These are phyloP conservation scores for Tricladium varicosporioides DNA, from an alignment of 2,329 filamentous ascomycete genomes.

Conservation along the genomic window DNA sequence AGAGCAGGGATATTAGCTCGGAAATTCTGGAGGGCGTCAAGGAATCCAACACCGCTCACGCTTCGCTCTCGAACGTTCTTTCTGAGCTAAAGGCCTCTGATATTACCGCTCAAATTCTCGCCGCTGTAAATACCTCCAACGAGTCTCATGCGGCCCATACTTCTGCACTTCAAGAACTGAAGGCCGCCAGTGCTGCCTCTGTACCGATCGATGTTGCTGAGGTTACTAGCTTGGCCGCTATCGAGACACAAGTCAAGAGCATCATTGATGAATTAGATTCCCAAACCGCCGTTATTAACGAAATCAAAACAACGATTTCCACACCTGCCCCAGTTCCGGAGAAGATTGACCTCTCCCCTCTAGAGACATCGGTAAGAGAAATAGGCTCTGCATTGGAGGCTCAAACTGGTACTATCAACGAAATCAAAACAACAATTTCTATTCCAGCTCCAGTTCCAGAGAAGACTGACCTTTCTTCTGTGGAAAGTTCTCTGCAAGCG, in stretches of 20 bases:
- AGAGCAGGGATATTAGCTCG: not conserved
- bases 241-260: slow-evolving; percentile 4
- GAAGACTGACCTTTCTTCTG: slow-evolving; percentile 19
- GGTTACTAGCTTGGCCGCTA: not conserved
- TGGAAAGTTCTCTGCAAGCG: slow-evolving; percentile 9
- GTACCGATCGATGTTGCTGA: not conserved
- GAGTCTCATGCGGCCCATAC: not conserved
- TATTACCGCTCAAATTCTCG: not conserved
- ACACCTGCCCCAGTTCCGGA: slow-evolving; percentile 1
- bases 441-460: slow-evolving; percentile 19
- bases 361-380: slow-evolving; percentile 13
- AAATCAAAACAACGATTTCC: not conserved
- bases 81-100: slow-evolving; percentile 2
- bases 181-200: not conserved
- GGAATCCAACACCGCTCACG: slow-evolving; percentile 1
- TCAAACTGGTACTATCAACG: slow-evolving; percentile 14
- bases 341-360: slow-evolving; percentile 3
- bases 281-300: not conserved
- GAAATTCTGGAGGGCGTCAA: slow-evolving; percentile 13
- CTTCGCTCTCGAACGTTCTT: slow-evolving; percentile 1
- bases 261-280: not conserved
- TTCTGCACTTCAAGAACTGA: not conserved
- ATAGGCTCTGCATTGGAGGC: slow-evolving; percentile 13
- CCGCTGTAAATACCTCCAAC: not conserved
- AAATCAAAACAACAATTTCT: slow-evolving; percentile 22